These are phyloP conservation scores for Populus hybrid DNA, from an alignment of 441 rosid genomes.

Conservation along the genomic window DNA sequence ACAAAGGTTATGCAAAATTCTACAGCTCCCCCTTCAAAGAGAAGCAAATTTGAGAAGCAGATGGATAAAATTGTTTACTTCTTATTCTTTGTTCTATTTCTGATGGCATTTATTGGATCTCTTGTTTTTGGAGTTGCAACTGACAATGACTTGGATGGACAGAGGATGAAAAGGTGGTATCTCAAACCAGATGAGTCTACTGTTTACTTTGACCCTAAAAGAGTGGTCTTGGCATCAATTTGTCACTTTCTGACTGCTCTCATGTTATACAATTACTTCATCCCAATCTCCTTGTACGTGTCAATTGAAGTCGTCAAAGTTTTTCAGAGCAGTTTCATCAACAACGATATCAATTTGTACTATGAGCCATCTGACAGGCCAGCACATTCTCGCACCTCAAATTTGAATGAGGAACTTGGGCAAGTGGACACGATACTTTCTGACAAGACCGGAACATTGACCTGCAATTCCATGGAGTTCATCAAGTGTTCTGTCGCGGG, in stretches of 20 bases:
- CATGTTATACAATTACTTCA: conserved; percentile 80
- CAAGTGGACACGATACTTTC: conserved; percentile 95
- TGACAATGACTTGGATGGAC: conserved; percentile 52
- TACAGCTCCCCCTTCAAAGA: conserved; percentile 91
- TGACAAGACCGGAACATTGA: conserved; percentile 96
- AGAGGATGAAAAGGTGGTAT: conserved; percentile 88
- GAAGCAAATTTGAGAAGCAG: conserved; percentile 85
- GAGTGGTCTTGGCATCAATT: conserved; percentile 46
- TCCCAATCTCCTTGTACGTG: conserved; percentile 92
- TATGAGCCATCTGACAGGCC: conserved; percentile 86
- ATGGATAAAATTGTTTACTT: conserved; percentile 76
- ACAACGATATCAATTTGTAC: conserved; percentile 80
- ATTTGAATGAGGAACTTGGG: conserved; percentile 97
- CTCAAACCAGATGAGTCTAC: conserved; percentile 67
- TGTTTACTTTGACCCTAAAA: conserved; percentile 58
- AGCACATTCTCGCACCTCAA: conserved; percentile 91
- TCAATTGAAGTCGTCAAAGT: conserved; percentile 93
- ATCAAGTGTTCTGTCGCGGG: conserved; percentile 90
- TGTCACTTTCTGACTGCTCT: conserved; percentile 82
- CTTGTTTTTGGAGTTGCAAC: conserved; percentile 65
- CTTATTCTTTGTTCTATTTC: conserved; percentile 57
- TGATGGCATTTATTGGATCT: conserved; percentile 63
- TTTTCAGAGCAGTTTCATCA: conserved; percentile 82
- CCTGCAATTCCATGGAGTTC: conserved; percentile 99
- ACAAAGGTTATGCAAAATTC: conserved; percentile 94